Evolutionary conservation across 495 filamentous ascomycete species (phyloP), one percentile per base, ranked within the genome.

Genomic region (Neurospora sp.): DNA sequence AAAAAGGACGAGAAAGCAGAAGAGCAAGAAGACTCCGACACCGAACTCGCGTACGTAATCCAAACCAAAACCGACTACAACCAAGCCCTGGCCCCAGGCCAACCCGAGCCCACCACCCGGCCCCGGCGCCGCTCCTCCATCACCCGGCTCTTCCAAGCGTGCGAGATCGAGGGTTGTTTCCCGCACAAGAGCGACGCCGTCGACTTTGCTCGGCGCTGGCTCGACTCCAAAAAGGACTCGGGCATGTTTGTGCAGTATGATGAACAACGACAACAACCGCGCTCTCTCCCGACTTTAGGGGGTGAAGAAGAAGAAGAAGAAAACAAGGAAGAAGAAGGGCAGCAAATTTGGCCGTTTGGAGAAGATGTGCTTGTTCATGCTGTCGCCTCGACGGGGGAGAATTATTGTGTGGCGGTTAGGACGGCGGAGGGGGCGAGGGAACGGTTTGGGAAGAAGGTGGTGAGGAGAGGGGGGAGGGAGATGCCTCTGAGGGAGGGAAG

Each of bases 281-380:
- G 73, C 71, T 6, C 46, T 12, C 3, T 22, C 12, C 14, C 4
- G 12, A 20, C 22, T 35, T 18, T 8, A 22, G 48, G 16, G 40
- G 22, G 3, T 3, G 27, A 31, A 31, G 40, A 42, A 71, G 27
- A 14, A 40, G 66, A 31, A 31, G 40, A 42, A 71, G 27, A 14
- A 40, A 44, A 40, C n/a, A 22, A 35, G 0, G 31, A 35, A 35
- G 73, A 70, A 68, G 40, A 27, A 69, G 70, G 61, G 44, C 2
- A 44, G 46, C 76, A 77, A 40, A 6, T 37, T 37, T 85, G 83
- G 84, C 84, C 83, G 40, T 85, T 82, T 76, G 83, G 84, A 10
- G 82, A 85, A 9, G 82, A 85, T 9, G 80, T 82, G 5, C 66
- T 83, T 0, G 82, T 84, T 22, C 83, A 82, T 66, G 84, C 84